Percentiles rank a stretch among this genome's conserved stretches.
Conservation (phyloP, 768 basidiomycete species). For the Coprinopsis sp. region DNA sequence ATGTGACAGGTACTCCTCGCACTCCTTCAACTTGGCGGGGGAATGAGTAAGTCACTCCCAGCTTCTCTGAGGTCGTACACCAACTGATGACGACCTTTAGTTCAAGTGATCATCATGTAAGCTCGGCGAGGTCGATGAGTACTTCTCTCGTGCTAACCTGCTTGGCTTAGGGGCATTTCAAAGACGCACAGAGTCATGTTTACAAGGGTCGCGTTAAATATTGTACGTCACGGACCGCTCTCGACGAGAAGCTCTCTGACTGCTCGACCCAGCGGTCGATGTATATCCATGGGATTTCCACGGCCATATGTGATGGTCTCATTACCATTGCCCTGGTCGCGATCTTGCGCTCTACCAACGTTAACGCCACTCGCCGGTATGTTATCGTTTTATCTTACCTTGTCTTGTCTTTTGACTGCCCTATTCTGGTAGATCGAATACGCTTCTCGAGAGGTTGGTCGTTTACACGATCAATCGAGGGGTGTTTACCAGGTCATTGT, state of each 20-base stretch:
- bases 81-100: neutral
- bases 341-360: neutral
- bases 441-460: neutral
- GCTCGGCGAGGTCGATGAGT: neutral
- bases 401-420: neutral
- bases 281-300: neutral
- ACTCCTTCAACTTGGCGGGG: neutral
- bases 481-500: neutral
- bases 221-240: neutral
- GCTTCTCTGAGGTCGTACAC: neutral
- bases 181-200: neutral
- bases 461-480: constrained; percentile 4
- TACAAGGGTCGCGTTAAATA: neutral
- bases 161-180: neutral
- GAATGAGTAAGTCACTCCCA: neutral
- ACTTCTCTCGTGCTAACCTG: neutral
- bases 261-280: neutral
- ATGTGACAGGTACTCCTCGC: neutral
- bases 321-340: constrained; percentile 3
- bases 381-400: neutral
- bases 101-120: constrained; percentile 2
- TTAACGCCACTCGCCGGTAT: neutral
- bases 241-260: neutral
- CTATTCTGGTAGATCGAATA: neutral
- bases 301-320: constrained; percentile 1